These are phyloP conservation scores for Cutaneotrichosporon sp. DNA, from an alignment of 1,284 basidiomycete genomes.

Conservation along the genomic window DNA sequence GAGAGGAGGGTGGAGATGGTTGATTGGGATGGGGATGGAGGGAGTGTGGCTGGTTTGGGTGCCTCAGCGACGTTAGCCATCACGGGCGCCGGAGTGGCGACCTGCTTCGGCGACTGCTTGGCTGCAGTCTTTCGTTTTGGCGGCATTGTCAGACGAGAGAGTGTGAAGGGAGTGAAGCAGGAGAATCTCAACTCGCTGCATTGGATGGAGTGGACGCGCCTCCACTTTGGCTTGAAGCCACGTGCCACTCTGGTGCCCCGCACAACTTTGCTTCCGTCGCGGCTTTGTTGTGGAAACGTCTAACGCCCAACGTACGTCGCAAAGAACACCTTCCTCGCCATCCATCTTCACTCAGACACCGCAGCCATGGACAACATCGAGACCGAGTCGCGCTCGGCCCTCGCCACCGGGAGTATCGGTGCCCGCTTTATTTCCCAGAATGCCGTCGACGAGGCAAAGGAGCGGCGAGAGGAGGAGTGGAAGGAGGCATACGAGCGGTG, in stretches of 20 bases:
- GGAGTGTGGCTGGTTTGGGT: neutral
- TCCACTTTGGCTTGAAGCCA: neutral
- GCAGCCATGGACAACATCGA: slow-evolving; percentile 23
- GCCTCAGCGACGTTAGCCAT: neutral
- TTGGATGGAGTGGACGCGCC: neutral
- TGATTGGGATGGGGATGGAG: neutral
- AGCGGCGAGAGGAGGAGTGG: slow-evolving; percentile 79
- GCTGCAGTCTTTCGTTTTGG: neutral
- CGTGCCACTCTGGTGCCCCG: neutral
- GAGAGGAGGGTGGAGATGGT: neutral
- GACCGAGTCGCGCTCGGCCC: slow-evolving; percentile 22
- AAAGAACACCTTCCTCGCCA: neutral
- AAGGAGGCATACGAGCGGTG: slow-evolving; percentile 86
- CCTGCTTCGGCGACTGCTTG: neutral
- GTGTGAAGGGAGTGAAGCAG: neutral
- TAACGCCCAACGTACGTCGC: neutral
- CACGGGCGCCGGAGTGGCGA: too few species aligned
- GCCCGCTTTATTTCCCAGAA: slow-evolving; percentile 64
- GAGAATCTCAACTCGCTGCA: neutral
- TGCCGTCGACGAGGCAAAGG: slow-evolving; percentile 75
- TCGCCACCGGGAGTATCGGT: slow-evolving; percentile 37
- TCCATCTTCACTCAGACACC: neutral
- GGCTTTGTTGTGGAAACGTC: neutral
- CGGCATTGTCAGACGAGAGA: neutral
- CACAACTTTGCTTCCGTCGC: slow-evolving; percentile 1